Evolutionary conservation across 1,284 basidiomycete genomes (phyloP).

Genomic region (Ceratobasidium sp.): DNA sequence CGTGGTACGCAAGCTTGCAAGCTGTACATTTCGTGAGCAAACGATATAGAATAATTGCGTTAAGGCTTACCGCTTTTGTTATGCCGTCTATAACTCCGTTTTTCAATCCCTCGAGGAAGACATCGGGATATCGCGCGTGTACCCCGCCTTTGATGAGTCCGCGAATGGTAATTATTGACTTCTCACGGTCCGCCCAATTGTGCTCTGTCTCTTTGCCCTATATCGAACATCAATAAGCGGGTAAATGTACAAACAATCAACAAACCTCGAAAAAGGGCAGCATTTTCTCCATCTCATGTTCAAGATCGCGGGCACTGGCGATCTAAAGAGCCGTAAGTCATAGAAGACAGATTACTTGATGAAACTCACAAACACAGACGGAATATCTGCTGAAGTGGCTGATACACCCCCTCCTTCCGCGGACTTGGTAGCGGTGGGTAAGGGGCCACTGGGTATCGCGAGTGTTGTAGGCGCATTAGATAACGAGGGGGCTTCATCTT

Average conservation of each 20-base stretch:
- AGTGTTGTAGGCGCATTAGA: constrained; percentile 7
- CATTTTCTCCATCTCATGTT: constrained; percentile 83
- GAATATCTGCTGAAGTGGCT: constrained; percentile 63
- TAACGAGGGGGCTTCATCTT: background rate
- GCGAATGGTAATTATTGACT: constrained; percentile 77
- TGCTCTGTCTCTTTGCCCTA: constrained; percentile 96
- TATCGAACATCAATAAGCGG: constrained; percentile 39
- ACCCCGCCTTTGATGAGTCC: constrained; percentile 92
- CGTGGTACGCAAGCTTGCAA: constrained; percentile 90
- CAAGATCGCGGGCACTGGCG: constrained; percentile 83
- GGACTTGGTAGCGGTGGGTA: constrained; percentile 13
- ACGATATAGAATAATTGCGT: constrained; percentile 23
- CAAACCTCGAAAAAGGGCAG: constrained; percentile 78
- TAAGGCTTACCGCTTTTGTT: constrained; percentile 78
- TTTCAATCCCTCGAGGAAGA: constrained; percentile 79
- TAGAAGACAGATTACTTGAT: background rate
- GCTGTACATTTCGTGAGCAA: constrained; percentile 54
- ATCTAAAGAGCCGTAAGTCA: constrained; percentile 61
- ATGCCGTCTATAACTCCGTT: constrained; percentile 81
- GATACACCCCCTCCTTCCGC: constrained; percentile 41
- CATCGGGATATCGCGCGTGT: constrained; percentile 72
- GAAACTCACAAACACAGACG: constrained; percentile 60
- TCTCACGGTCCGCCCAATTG: constrained; percentile 91
- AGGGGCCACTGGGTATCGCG: constrained; percentile 8
- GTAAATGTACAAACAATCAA: constrained; percentile 33